These are phyloP conservation scores for Coniella lustricola DNA, from an alignment of 2,329 filamentous ascomycete genomes.

Conservation along the genomic window DNA sequence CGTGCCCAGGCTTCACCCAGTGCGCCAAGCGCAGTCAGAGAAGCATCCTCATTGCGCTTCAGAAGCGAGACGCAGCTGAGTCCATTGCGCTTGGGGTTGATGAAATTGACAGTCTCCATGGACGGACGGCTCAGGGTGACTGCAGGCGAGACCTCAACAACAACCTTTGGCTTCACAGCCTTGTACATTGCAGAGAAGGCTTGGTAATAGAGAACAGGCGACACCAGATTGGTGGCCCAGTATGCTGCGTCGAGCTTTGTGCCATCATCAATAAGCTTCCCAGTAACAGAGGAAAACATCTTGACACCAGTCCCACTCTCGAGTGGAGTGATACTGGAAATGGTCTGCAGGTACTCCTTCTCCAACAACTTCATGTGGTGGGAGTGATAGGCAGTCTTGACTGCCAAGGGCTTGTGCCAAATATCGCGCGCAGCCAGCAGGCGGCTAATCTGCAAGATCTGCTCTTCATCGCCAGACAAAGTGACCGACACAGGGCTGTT, in stretches of 20 bases:
- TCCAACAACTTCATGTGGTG: conserved; percentile 35
- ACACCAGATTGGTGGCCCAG: conserved; percentile 40
- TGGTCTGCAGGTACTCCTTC: conserved; percentile 27
- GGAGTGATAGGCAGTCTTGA: conserved; percentile 38
- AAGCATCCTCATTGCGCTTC: conserved; percentile 3
- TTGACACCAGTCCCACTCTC: neutral
- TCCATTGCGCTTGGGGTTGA: neutral
- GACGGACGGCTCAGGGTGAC: conserved; percentile 31
- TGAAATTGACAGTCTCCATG: conserved; percentile 23
- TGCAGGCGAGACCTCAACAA: conserved; percentile 37
- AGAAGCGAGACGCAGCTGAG: conserved; percentile 8
- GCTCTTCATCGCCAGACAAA: conserved; percentile 32
- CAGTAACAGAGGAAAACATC: conserved; percentile 37
- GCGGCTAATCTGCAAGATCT: conserved; percentile 25
- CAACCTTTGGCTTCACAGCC: conserved; percentile 25
- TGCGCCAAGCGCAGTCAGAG: conserved; percentile 20
- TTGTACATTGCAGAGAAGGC: conserved; percentile 30
- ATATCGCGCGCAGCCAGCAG: conserved; percentile 26
- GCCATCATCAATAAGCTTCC: conserved; percentile 7
- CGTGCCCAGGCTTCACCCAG: conserved; percentile 31
- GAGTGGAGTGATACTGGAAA: conserved; percentile 20
- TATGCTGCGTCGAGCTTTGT: conserved; percentile 29
- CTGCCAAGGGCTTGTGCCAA: conserved; percentile 29
- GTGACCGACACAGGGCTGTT: conserved; percentile 39
- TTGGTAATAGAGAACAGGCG: conserved; percentile 36